Conservation (phyloP, 2,329 filamentous ascomycete genomes). For the Cylindrodendrum hubeiense region DNA sequence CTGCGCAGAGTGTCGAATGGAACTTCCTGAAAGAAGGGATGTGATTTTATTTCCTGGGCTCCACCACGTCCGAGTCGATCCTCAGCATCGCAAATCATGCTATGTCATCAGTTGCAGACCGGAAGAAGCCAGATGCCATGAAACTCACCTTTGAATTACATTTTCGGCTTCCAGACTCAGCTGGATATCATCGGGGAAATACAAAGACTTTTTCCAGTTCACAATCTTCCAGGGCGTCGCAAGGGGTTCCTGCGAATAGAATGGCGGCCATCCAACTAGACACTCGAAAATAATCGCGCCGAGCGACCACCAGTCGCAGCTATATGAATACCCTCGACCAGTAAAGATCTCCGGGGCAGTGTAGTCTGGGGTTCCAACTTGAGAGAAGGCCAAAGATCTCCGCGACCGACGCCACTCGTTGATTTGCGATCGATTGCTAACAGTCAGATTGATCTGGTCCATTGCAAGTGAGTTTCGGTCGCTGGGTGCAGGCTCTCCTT, state of each 20-base stretch:
- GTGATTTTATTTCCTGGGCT: conserved; percentile 91
- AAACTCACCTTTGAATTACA: conserved; percentile 93
- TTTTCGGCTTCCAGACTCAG: conserved; percentile 91
- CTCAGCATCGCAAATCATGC: conserved; percentile 93
- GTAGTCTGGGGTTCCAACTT: conserved; percentile 97
- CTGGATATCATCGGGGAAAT: conserved; percentile 96
- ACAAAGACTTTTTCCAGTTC: conserved; percentile 95
- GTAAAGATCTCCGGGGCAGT: conserved; percentile 99
- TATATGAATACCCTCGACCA: conserved; percentile 93
- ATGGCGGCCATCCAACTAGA: conserved; percentile 97
- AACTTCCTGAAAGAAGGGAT: conserved; percentile 96
- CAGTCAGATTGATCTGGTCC: conserved; percentile 97
- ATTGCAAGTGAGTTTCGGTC: conserved; percentile 96
- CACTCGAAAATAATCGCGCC: conserved; percentile 99
- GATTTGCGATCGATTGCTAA: conserved; percentile 97
- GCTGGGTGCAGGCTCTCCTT: conserved; percentile 79
- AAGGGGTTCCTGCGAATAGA: conserved; percentile 97
- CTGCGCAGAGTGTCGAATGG: conserved; percentile 93
- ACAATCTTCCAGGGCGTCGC: conserved; percentile 99
- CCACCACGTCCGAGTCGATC: conserved; percentile 90
- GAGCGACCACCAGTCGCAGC: conserved; percentile 99
- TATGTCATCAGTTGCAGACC: conserved; percentile 50
- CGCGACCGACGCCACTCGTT: conserved; percentile 99
- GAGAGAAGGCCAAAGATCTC: conserved; percentile 96
- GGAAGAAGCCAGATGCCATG: conserved; percentile 55